Conservation (phyloP, 129 eudicot species). For the Artemisia annua region DNA sequence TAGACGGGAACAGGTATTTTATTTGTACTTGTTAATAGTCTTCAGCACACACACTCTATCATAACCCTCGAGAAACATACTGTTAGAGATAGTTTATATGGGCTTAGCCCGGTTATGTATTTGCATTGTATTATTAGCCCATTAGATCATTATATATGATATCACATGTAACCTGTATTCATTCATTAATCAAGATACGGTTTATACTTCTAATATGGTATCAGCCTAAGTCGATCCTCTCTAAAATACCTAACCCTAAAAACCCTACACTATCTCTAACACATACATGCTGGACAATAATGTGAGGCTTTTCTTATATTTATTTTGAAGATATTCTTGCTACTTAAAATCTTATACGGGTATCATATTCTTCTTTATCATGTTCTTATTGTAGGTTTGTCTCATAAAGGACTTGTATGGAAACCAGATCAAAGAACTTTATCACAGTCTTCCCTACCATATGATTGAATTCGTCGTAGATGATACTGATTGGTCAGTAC, state of each 20-base stretch:
- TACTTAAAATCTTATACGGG: background rate
- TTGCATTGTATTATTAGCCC: too few relatives aligned
- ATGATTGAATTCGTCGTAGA: constrained; percentile 82
- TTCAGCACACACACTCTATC: background rate
- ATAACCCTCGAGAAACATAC: background rate
- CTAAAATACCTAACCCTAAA: too few relatives aligned
- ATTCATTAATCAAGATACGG: too few relatives aligned
- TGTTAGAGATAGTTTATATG: too few relatives aligned
- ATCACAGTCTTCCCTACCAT: constrained; percentile 87
- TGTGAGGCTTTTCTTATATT: too few relatives aligned
- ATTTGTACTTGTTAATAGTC: background rate
- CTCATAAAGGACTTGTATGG: constrained; percentile 63
- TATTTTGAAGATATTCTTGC: background rate
- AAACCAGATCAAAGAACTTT: constrained; percentile 85
- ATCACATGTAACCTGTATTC: too few relatives aligned
- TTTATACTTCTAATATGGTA: too few relatives aligned
- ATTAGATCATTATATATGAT: too few relatives aligned
- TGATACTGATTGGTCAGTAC: constrained; percentile 70
- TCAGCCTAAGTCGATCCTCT: too few relatives aligned
- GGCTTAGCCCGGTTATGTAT: too few relatives aligned
- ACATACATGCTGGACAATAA: too few relatives aligned
- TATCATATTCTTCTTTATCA: constrained; percentile 5
- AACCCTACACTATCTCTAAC: too few relatives aligned
- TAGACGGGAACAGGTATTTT: constrained; percentile 83
- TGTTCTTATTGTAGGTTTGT: constrained; percentile 7